Evolutionary conservation across 306 rosid genomes (phyloP).

Genomic region (Nissolia schottii): DNA sequence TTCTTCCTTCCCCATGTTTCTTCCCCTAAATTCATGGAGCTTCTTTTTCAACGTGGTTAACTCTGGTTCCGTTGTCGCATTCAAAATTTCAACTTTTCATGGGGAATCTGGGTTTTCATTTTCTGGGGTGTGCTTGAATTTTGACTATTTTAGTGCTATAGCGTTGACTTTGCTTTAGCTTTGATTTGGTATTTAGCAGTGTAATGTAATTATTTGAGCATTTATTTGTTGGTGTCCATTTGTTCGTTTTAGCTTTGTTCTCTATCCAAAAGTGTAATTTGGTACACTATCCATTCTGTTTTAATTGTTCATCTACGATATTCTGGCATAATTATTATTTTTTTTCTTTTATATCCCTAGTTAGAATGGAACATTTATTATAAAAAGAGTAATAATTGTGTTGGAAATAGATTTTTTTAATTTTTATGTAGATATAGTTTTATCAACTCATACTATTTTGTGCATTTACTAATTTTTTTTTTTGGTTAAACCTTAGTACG

Average conservation of each 20-base stretch:
- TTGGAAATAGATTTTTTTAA: too few relatives aligned
- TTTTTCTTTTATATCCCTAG: too few relatives aligned
- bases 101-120: neutral
- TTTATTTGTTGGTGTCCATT: neutral
- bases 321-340: too few relatives aligned
- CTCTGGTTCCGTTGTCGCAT: neutral
- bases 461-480: too few relatives aligned
- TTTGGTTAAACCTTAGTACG: too few relatives aligned
- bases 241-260: neutral
- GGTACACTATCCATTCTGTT: too few relatives aligned
- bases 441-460: too few relatives aligned
- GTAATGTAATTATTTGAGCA: neutral
- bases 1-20: neutral
- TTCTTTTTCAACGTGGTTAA: neutral
- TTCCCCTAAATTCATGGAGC: neutral
- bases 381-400: too few relatives aligned
- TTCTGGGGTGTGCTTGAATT: neutral
- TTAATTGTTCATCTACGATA: too few relatives aligned
- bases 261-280: neutral
- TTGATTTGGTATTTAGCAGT: neutral
- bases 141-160: neutral
- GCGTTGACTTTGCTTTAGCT: conserved; percentile 19
- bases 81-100: neutral
- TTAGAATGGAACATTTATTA: too few relatives aligned
- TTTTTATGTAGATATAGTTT: too few relatives aligned